Conservation (phyloP, 495 filamentous ascomycete species). For the Trichocladium antarcticum region DNA sequence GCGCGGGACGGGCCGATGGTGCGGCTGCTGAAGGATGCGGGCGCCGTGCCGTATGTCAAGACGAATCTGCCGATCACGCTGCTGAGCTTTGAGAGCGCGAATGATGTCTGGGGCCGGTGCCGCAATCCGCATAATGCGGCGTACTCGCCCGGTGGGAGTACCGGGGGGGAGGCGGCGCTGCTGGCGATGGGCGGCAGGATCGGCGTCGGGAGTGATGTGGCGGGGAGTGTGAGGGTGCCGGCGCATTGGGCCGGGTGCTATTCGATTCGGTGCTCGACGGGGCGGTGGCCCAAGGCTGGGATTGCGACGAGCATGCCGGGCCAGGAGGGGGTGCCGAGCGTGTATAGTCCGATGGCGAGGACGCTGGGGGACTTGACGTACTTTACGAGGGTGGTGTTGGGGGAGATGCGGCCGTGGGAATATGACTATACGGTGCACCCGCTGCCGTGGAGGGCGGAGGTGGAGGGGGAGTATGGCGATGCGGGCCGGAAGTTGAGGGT, state of each 20-base stretch:
- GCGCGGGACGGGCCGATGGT: constrained; percentile 62
- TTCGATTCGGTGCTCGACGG: constrained; percentile 82
- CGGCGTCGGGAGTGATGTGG: constrained; percentile 89
- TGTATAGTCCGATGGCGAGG: constrained; percentile 88
- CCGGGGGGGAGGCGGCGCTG: constrained; percentile 79
- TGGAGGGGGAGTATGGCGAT: constrained; percentile 48
- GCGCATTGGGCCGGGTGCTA: constrained; percentile 91
- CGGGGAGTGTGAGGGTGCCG: constrained; percentile 79
- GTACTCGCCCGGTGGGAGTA: constrained; percentile 87
- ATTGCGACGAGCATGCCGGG: constrained; percentile 84
- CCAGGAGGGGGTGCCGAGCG: constrained; percentile 81
- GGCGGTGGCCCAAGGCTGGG: constrained; percentile 82
- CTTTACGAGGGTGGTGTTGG: constrained; percentile 65
- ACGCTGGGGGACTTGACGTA: constrained; percentile 77
- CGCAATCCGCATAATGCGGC: constrained; percentile 71
- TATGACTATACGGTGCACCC: constrained; percentile 84
- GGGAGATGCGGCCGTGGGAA: constrained; percentile 75
- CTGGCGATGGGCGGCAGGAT: constrained; percentile 84
- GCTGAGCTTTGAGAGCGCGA: constrained; percentile 82
- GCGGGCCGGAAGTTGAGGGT: constrained; percentile 47
- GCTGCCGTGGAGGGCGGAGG: constrained; percentile 59
- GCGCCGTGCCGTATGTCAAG: constrained; percentile 92
- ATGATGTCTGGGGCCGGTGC: constrained; percentile 77
- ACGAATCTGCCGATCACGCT: constrained; percentile 89
- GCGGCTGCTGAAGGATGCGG: constrained; percentile 75